Evolutionary conservation across 805 yeast genomes (phyloP).

Genomic region (Nakazawaea wyomingensis): DNA sequence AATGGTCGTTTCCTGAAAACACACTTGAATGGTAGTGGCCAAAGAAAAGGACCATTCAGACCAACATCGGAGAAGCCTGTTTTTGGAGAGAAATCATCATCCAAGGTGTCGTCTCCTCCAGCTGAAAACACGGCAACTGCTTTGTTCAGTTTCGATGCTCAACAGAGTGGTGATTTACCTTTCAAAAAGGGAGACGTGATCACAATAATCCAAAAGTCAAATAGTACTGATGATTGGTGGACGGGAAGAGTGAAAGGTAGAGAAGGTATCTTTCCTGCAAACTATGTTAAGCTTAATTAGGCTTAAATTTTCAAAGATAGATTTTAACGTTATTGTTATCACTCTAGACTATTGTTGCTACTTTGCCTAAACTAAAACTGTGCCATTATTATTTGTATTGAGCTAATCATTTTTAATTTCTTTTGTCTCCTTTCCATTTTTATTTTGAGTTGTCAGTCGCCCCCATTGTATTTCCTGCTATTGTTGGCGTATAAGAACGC

Average conservation of each 20-base stretch:
- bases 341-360: background rate
- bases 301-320: background rate
- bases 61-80: constrained; percentile 28
- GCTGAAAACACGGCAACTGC: constrained; percentile 82
- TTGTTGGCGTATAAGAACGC: too few relatives aligned
- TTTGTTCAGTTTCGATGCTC: constrained; percentile 81
- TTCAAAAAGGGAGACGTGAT: constrained; percentile 94
- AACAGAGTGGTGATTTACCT: constrained; percentile 87
- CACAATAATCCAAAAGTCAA: constrained; percentile 78
- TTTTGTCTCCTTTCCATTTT: too few relatives aligned
- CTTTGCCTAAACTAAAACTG: background rate
- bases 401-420: background rate
- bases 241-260: constrained; percentile 81
- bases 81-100: constrained; percentile 37
- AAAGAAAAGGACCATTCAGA: constrained; percentile 20
- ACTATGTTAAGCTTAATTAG: constrained; percentile 69
- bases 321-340: background rate
- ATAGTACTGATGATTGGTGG: constrained; percentile 98
- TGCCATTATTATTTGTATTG: background rate
- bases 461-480: background rate
- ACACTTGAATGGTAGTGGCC: constrained; percentile 23
- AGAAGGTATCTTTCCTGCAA: constrained; percentile 96
- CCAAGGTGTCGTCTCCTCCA: constrained; percentile 24
- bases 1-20: constrained; percentile 19
- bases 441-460: background rate